These are phyloP conservation scores for Hypoxylon fuscum DNA, from an alignment of 495 filamentous ascomycete species.

Conservation along the genomic window DNA sequence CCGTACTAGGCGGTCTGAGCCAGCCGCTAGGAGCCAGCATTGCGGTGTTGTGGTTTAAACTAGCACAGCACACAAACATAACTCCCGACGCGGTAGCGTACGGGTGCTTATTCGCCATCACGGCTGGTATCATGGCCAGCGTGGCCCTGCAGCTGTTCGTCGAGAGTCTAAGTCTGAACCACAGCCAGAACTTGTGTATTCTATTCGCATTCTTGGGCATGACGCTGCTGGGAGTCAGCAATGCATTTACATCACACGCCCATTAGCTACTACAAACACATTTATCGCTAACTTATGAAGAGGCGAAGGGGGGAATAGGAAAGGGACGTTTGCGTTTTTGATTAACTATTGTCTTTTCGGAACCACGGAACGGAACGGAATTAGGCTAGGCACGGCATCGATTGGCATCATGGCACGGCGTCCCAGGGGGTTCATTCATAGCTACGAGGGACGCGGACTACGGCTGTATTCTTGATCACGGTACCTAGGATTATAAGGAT, in stretches of 20 bases:
- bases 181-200: constrained; percentile 81
- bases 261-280: constrained; percentile 17
- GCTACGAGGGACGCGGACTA: neutral
- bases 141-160: constrained; percentile 90
- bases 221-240: constrained; percentile 85
- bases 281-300: neutral
- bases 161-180: constrained; percentile 82
- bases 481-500: neutral
- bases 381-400: neutral
- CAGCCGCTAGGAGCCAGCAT: constrained; percentile 88
- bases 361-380: neutral
- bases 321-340: neutral
- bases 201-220: constrained; percentile 89
- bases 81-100: constrained; percentile 76
- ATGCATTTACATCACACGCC: constrained; percentile 74
- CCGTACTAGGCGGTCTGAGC: constrained; percentile 81
- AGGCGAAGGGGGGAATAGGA: neutral
- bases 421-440: constrained; percentile 1
- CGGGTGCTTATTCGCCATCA: constrained; percentile 87
- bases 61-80: constrained; percentile 60
- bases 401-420: constrained; percentile 20
- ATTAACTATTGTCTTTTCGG: neutral
- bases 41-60: constrained; percentile 83
- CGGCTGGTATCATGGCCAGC: constrained; percentile 92
- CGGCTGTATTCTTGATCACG: neutral